phyloP scores from a whole-genome alignment of 2,329 filamentous ascomycete genomes.

The Fusarium sp. region DNA sequence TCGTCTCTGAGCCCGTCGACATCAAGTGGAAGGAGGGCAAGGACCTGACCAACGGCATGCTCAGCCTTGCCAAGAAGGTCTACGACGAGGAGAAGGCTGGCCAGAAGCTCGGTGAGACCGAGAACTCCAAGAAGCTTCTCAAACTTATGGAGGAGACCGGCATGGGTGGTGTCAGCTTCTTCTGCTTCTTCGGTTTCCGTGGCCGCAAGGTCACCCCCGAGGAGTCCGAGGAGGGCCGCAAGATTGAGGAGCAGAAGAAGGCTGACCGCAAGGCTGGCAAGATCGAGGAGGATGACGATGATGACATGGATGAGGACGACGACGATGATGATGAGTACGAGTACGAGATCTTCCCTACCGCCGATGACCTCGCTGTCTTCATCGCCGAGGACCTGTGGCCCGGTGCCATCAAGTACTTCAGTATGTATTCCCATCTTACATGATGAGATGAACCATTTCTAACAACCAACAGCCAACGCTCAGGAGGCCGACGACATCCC shows the following conservation, averaged over 20 bases:
- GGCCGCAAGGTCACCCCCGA: conserved; percentile 76
- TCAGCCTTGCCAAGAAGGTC: conserved; percentile 77
- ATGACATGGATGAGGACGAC: conserved; percentile 64
- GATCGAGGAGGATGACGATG: conserved; percentile 54
- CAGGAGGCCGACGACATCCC: conserved; percentile 72
- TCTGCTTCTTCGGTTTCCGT: conserved; percentile 87
- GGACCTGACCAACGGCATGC: conserved; percentile 84
- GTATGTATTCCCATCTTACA: conserved; percentile 64
- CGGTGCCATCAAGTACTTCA: conserved; percentile 89
- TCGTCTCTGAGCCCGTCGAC: conserved; percentile 88
- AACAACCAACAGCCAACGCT: conserved; percentile 58
- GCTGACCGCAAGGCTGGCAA: conserved; percentile 62
- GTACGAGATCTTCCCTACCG: conserved; percentile 87
- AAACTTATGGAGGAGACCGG: conserved; percentile 69
- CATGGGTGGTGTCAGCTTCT: conserved; percentile 80
- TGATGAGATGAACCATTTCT: conserved; percentile 42
- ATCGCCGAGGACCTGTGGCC: conserved; percentile 92
- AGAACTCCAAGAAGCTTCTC: conserved; percentile 62
- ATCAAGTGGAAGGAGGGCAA: conserved; percentile 86
- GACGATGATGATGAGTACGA: conserved; percentile 73
- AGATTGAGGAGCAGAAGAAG: conserved; percentile 70
- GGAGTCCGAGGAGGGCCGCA: conserved; percentile 72
- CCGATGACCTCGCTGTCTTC: conserved; percentile 82
- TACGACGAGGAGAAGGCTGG: conserved; percentile 67
- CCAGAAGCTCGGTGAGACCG: conserved; percentile 56